Conservation (phyloP, 805 yeast genomes). For the Kodamaea hsintzibuensis region DNA sequence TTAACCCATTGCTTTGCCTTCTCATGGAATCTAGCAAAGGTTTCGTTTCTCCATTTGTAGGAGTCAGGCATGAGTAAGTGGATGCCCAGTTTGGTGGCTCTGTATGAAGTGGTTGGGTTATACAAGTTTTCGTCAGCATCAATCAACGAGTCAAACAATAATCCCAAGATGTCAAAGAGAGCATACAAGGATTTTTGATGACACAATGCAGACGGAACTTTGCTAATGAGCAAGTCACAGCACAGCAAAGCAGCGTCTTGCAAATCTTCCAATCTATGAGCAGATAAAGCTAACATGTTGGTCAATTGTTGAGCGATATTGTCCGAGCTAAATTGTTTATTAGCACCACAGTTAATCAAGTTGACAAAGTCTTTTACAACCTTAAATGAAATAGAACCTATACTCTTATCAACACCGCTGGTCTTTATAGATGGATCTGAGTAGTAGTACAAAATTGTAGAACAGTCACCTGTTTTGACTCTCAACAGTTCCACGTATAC, state of each 20-base stretch:
- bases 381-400: constrained; percentile 63
- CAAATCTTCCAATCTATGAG: constrained; percentile 72
- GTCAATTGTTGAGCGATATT: constrained; percentile 67
- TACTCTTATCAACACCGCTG: constrained; percentile 65
- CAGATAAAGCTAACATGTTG: constrained; percentile 64
- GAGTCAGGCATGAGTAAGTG: constrained; percentile 69
- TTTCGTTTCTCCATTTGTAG: constrained; percentile 68
- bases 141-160: constrained; percentile 74
- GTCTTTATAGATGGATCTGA: constrained; percentile 80
- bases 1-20: constrained; percentile 70
- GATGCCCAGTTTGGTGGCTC: constrained; percentile 46
- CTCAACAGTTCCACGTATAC: constrained; percentile 77
- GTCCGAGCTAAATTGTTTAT: constrained; percentile 55
- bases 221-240: constrained; percentile 64
- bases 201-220: constrained; percentile 78
- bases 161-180: constrained; percentile 74
- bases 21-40: constrained; percentile 59
- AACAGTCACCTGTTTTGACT: constrained; percentile 77
- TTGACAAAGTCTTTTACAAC: constrained; percentile 58
- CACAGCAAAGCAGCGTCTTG: constrained; percentile 81
- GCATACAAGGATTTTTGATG: constrained; percentile 72
- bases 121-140: constrained; percentile 85
- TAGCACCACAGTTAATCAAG: constrained; percentile 53
- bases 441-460: constrained; percentile 72
- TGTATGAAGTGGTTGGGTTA: constrained; percentile 75